These are phyloP conservation scores for Hortiboletus campestris DNA, from an alignment of 768 basidiomycete genomes.

Conservation along the genomic window DNA sequence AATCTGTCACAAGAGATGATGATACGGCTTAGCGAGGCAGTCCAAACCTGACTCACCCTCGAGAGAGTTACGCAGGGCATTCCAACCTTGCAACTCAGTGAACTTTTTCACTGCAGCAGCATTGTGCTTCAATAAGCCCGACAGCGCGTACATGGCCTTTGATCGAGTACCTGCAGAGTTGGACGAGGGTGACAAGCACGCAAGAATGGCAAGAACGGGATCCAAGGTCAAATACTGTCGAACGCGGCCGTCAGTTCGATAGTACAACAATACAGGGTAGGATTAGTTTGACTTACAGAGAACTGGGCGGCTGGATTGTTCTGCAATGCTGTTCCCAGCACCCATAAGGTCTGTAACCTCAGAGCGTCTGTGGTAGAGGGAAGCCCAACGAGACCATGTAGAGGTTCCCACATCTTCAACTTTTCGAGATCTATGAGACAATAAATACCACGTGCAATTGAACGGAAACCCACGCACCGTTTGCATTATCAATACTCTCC, in stretches of 20 bases:
- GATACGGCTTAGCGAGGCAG: not conserved
- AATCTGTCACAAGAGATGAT: conserved; percentile 47
- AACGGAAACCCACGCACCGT: conserved; percentile 39
- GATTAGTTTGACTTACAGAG: conserved; percentile 46
- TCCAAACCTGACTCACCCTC: conserved; percentile 44
- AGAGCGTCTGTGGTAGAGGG: conserved; percentile 56
- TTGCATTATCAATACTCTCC: conserved; percentile 90
- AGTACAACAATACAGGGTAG: not conserved
- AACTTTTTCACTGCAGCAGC: conserved; percentile 60
- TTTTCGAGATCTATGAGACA: conserved; percentile 61
- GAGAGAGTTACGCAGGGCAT: conserved; percentile 53
- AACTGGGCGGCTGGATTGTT: conserved; percentile 86
- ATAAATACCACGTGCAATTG: not conserved
- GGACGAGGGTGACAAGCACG: conserved; percentile 55
- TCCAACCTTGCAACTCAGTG: conserved; percentile 59
- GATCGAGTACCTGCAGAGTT: conserved; percentile 57
- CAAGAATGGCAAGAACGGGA: conserved; percentile 63
- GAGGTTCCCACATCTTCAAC: conserved; percentile 74
- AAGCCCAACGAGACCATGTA: conserved; percentile 61
- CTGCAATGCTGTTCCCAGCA: conserved; percentile 85
- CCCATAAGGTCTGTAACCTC: conserved; percentile 73
- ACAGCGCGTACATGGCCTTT: conserved; percentile 83
- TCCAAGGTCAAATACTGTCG: conserved; percentile 59
- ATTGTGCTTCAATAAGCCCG: conserved; percentile 77
- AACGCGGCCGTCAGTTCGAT: not conserved